Evolutionary conservation across 1,139 yeast species (phyloP), one percentile per base, ranked within the genome.

Genomic region (Zygoascus hellenicus): DNA sequence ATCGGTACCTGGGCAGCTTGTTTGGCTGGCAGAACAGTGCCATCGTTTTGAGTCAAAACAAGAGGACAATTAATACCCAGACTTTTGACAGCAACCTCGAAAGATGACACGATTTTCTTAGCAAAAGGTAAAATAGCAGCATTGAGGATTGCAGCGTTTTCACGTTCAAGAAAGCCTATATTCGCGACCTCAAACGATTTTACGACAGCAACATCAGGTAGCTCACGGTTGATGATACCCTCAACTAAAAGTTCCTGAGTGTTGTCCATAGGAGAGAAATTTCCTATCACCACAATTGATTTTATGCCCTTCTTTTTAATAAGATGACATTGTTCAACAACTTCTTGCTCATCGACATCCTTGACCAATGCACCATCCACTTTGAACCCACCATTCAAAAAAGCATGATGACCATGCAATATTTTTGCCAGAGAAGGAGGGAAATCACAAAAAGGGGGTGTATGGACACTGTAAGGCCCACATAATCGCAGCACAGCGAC

Each of bases 61-160:
- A 71, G 58, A 1, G 72, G 71, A 47, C 74, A 68, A 11, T 52
- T 42, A 7, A 69, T 56, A 1, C 69, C 69, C 4, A 65, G 49
- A 4, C 50, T 48, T 22, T 55, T 54, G n/a, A 70, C 60, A 1
- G 75, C 69, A 7, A 55, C 51, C 13, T 58, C 58, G 52, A 71
- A 72, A 2, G 71, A 63, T 7, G 53, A 51, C 49, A 71, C 67
- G 43, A 68, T 67, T 38, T 60, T 61, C 32, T 56, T 60, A 11
- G 75, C 75, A 54, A 69, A 71, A n/a, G 59, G 48, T 57, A 67
- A 62, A 42, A 72, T 69, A 1, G 75, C 61, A 2, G 75, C 74
- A 51, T 71, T 71, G 46, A 72, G 55, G 16, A 71, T 70, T 3
- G 74, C 50, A 5, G 74, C 69, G 54, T 70, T 72, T 52, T 72